A percentile compares a stretch with the other conserved stretches of the same genome.
Conservation (phyloP, 2,329 filamentous ascomycete genomes). For the Microdochium trichocladiopsis region DNA sequence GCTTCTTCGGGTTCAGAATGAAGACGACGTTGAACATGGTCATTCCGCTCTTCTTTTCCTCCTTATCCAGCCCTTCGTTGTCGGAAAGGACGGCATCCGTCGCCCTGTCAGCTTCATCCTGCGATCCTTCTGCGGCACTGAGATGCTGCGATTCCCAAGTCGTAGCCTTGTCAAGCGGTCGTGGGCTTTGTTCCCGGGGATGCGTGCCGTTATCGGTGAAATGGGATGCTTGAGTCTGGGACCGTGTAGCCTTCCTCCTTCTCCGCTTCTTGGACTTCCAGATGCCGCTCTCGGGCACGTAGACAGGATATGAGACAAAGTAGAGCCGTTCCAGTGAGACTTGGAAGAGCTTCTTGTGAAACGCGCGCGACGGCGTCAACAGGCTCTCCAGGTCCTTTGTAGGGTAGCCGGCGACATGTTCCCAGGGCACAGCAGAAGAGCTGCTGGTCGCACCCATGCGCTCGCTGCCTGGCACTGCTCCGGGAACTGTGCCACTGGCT, state of each 20-base stretch:
- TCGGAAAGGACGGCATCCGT: constrained; percentile 21
- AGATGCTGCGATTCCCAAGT: neutral
- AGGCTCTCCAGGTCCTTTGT: constrained; percentile 76
- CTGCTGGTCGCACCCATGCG: constrained; percentile 38
- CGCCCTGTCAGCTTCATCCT: constrained; percentile 21
- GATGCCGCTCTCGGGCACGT: constrained; percentile 68
- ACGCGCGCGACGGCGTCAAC: constrained; percentile 66
- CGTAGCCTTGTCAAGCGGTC: neutral
- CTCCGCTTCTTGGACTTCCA: constrained; percentile 63
- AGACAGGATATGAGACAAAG: constrained; percentile 78
- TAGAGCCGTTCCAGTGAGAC: constrained; percentile 72
- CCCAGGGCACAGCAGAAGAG: constrained; percentile 58
- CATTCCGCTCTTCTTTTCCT: constrained; percentile 66
- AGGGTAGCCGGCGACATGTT: constrained; percentile 66
- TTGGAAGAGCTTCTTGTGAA: constrained; percentile 78
- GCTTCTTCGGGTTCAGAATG: constrained; percentile 70
- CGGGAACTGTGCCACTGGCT: constrained; percentile 16
- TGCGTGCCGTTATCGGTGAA: constrained; percentile 9
- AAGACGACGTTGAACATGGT: constrained; percentile 98
- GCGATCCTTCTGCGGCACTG: constrained; percentile 13
- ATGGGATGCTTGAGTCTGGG: constrained; percentile 11
- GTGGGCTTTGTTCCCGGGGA: neutral
- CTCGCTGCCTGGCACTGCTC: constrained; percentile 8
- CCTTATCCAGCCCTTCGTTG: constrained; percentile 35
- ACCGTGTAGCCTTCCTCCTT: constrained; percentile 21